Conservation (phyloP, 352 stramenopile genomes). For the Phytophthora litchii region DNA sequence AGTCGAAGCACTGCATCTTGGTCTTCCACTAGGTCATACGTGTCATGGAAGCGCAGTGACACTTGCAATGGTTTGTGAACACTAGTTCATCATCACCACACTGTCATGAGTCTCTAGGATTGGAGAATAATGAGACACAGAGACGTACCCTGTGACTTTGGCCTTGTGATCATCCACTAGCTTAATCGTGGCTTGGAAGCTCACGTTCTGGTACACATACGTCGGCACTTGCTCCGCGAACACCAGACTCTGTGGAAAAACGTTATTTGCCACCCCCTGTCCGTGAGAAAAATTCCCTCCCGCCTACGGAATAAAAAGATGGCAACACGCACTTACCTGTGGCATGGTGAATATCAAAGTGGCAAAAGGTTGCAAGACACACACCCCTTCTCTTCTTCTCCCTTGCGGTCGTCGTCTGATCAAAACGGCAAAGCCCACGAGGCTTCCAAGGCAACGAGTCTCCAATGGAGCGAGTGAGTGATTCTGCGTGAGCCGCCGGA, state of each 20-base stretch:
- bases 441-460: constrained; percentile 12
- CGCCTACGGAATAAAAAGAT: constrained; percentile 8
- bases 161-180: constrained; percentile 66
- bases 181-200: constrained; percentile 61
- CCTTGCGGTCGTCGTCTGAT: constrained; percentile 30
- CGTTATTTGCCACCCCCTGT: constrained; percentile 13
- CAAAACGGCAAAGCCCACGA: constrained; percentile 23
- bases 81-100: constrained; percentile 20
- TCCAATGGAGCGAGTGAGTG: constrained; percentile 3
- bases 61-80: constrained; percentile 54
- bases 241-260: constrained; percentile 50
- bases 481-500: constrained; percentile 1
- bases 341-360: constrained; percentile 39
- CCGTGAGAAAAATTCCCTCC: constrained; percentile 13
- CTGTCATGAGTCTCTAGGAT: constrained; percentile 3
- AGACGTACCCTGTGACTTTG: constrained; percentile 59
- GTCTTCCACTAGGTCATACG: constrained; percentile 73
- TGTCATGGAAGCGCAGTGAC: constrained; percentile 75
- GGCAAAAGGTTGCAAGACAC: constrained; percentile 6
- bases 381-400: background rate
- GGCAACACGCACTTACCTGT: constrained; percentile 32
- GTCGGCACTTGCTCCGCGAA: constrained; percentile 60
- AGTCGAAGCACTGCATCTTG: constrained; percentile 53
- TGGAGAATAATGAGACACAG: background rate
- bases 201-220: constrained; percentile 69